Percentiles rank a stretch among this genome's conserved stretches.
Evolutionary conservation across 208 protist species (phyloP).

Genomic region (Crithidia expoeki): DNA sequence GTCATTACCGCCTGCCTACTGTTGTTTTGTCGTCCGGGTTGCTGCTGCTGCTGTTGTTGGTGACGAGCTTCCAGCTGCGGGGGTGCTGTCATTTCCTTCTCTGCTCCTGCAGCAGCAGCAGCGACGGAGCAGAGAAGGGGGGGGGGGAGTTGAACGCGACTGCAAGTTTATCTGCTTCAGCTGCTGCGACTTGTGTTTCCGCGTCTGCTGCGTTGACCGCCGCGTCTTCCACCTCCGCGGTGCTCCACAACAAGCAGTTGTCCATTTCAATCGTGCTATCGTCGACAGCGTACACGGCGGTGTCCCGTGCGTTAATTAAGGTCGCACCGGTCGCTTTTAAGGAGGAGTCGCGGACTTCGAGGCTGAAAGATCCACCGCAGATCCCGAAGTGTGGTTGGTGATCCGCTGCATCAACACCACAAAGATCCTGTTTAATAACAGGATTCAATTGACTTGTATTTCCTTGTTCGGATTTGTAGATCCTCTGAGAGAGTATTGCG

Average conservation of each 20-base stretch:
- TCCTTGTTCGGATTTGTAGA: too few relatives aligned
- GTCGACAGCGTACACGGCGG: slow-evolving; percentile 71
- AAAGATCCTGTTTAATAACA: too few relatives aligned
- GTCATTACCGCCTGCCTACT: too few relatives aligned
- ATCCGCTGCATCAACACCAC: too few relatives aligned
- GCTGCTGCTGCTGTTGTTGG: background rate
- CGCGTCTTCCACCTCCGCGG: slow-evolving; percentile 28
- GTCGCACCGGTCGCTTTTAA: slow-evolving; percentile 53
- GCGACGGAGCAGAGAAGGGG: too few relatives aligned
- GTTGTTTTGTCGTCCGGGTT: background rate
- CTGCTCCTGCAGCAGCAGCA: too few relatives aligned
- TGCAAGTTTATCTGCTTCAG: too few relatives aligned
- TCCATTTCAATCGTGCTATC: slow-evolving; percentile 47
- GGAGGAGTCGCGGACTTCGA: slow-evolving; percentile 62
- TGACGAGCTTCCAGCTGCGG: background rate
- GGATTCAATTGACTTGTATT: too few relatives aligned
- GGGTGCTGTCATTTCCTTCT: too few relatives aligned
- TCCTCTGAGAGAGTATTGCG: too few relatives aligned
- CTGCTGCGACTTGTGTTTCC: background rate
- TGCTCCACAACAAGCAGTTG: slow-evolving; percentile 58
- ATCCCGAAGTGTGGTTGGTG: slow-evolving; percentile 35
- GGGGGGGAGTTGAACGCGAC: too few relatives aligned
- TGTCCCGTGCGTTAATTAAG: slow-evolving; percentile 50
- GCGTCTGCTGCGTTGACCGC: slow-evolving; percentile 10
- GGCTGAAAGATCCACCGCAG: slow-evolving; percentile 59